These are phyloP conservation scores for Dactylellina parvicollis DNA, from an alignment of 2,329 filamentous ascomycete genomes.

Conservation along the genomic window DNA sequence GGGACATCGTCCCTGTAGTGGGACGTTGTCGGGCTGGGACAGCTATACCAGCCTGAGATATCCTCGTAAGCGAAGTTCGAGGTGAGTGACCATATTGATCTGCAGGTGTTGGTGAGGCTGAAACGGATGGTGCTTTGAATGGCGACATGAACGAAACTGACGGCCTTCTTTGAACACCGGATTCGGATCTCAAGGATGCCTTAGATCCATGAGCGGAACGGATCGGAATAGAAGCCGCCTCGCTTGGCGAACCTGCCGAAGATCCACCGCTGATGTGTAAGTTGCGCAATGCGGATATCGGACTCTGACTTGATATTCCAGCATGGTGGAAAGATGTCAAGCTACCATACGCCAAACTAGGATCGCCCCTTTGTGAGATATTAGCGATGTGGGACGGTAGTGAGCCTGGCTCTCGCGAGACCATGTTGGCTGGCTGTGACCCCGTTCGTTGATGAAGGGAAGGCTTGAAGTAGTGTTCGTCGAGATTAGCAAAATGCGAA, in stretches of 20 bases:
- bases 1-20: slow-evolving; percentile 60
- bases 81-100: slow-evolving; percentile 67
- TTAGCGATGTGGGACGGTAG: slow-evolving; percentile 71
- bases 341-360: slow-evolving; percentile 85
- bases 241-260: slow-evolving; percentile 67
- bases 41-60: slow-evolving; percentile 57
- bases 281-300: slow-evolving; percentile 79
- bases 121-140: slow-evolving; percentile 96
- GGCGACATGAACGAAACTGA: slow-evolving; percentile 87
- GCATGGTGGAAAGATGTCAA: slow-evolving; percentile 85
- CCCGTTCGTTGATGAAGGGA: slow-evolving; percentile 69
- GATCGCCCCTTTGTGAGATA: slow-evolving; percentile 67
- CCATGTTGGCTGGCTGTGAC: slow-evolving; percentile 57
- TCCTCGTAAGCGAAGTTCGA: slow-evolving; percentile 64
- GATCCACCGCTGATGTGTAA: slow-evolving; percentile 68
- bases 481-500: slow-evolving; percentile 90
- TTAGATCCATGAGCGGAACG: slow-evolving; percentile 65
- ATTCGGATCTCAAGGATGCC: slow-evolving; percentile 65
- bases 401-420: slow-evolving; percentile 73
- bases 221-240: slow-evolving; percentile 64
- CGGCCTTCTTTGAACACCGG: slow-evolving; percentile 73
- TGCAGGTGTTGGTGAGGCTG: slow-evolving; percentile 76
- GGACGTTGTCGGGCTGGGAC: slow-evolving; percentile 61
- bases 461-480: slow-evolving; percentile 86
- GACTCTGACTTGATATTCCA: slow-evolving; percentile 79